A percentile compares a stretch with the other conserved stretches of the same genome.
phyloP scores from a whole-genome alignment of 2,329 filamentous ascomycete species.

The Aaosphaeria pasadenensis region DNA sequence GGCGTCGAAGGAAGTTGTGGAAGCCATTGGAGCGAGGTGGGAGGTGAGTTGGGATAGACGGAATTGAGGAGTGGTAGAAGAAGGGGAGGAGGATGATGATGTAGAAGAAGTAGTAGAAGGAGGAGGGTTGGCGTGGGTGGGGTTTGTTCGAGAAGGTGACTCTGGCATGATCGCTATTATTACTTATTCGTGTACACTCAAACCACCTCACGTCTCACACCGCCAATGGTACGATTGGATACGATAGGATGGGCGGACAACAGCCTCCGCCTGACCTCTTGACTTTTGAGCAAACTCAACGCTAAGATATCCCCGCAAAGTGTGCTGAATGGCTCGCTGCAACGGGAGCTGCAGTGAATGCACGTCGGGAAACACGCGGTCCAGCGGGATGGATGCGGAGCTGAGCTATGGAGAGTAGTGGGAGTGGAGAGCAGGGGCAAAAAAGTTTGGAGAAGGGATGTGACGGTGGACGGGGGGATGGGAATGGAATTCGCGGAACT shows the following conservation, averaged over 20 bases:
- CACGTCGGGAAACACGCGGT: not conserved
- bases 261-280: too few relatives aligned
- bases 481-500: too few relatives aligned
- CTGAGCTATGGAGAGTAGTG: too few relatives aligned
- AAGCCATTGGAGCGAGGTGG: constrained; percentile 65
- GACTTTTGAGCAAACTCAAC: too few relatives aligned
- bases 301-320: constrained; percentile 2
- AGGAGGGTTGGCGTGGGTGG: not conserved
- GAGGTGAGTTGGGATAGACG: constrained; percentile 58
- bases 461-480: too few relatives aligned
- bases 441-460: too few relatives aligned
- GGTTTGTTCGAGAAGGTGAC: not conserved
- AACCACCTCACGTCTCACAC: not conserved
- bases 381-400: not conserved
- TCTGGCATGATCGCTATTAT: constrained; percentile 4
- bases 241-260: too few relatives aligned
- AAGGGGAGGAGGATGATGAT: not conserved
- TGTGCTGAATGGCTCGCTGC: not conserved
- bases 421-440: too few relatives aligned
- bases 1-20: constrained; percentile 68
- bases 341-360: too few relatives aligned
- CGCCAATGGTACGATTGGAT: not conserved
- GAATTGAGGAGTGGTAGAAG: constrained; percentile 23
- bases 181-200: not conserved
- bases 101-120: not conserved